phyloP scores from a whole-genome alignment of 352 stramenopile genomes.

The Phytopythium sindhum region DNA sequence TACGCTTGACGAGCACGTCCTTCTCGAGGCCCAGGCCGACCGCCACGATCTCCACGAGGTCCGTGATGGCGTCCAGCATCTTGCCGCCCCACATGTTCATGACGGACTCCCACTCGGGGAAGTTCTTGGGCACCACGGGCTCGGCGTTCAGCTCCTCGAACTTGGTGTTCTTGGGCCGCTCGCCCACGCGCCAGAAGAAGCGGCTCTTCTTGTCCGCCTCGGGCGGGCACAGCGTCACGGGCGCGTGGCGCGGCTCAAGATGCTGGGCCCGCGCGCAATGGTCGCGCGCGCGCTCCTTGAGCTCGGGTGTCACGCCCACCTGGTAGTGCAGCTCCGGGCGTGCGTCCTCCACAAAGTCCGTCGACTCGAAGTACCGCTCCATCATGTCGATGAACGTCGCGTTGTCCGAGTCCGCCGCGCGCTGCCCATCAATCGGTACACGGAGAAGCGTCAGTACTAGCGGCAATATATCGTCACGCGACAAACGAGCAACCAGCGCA shows the following conservation, averaged over 20 bases:
- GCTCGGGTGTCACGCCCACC: slow-evolving; percentile 86
- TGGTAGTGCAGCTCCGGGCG: slow-evolving; percentile 88
- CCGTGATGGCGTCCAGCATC: slow-evolving; percentile 77
- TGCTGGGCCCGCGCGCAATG: slow-evolving; percentile 68
- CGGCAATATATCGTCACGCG: not conserved
- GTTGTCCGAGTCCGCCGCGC: slow-evolving; percentile 69
- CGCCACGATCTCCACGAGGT: slow-evolving; percentile 86
- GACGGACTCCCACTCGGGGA: slow-evolving; percentile 82
- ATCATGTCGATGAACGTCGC: slow-evolving; percentile 91
- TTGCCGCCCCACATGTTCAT: slow-evolving; percentile 94
- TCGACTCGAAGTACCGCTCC: slow-evolving; percentile 90
- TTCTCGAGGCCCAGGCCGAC: slow-evolving; percentile 84
- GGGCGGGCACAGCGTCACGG: slow-evolving; percentile 83
- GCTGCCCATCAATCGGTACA: slow-evolving; percentile 16
- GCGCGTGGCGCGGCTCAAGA: slow-evolving; percentile 56
- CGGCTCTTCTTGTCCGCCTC: slow-evolving; percentile 92
- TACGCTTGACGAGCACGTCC: slow-evolving; percentile 68
- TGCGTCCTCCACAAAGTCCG: slow-evolving; percentile 86
- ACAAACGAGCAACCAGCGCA: slow-evolving; percentile 8
- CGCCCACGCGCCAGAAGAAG: slow-evolving; percentile 92
- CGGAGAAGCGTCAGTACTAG: not conserved
- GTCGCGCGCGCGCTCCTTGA: slow-evolving; percentile 82
- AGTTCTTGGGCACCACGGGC: slow-evolving; percentile 79
- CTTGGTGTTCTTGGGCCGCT: slow-evolving; percentile 68
- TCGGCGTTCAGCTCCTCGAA: slow-evolving; percentile 87